Evolutionary conservation across 345 rosid species (phyloP), one percentile per base, ranked within the genome.

Genomic region (Cochlearia excelsa): DNA sequence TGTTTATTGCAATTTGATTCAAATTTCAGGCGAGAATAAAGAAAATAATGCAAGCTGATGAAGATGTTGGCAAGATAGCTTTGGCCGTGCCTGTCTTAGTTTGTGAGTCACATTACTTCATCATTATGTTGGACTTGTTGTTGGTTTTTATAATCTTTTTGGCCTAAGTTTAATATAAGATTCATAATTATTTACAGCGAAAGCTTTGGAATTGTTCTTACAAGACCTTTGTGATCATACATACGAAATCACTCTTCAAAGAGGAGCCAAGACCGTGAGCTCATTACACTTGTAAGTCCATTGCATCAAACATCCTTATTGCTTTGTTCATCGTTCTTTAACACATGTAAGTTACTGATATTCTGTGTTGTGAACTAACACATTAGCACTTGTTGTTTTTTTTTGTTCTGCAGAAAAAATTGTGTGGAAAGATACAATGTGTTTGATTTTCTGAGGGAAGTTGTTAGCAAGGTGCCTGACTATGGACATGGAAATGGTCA

Each of bases 11-110:
- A n/a, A n/a, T n/a, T n/a, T n/a, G 4, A 37, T 8, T 1, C 40
- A 35, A 31, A 45, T 73, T 55, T 47, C 90, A 93, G 99, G 97
- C 97, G 59, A 84, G 97, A 28, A 93, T 93, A 51, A 93, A 93
- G 65, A 93, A 93, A 80, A 93, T 93, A 61, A 93, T 93, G 99
- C 99, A 93, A 85, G 96, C 97, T 50, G 99, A 93, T 59, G 99
- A 93, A 73, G 99, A 93, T 78, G 95, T 93, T 50, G 98, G 98
- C 76, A 92, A 92, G 82, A 92, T 92, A 69, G 98, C 98, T 23
- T 69, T 83, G 63, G 95, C 98, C 10, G 99, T 93, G 57, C 99
- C 97, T 61, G 97, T 93, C 69, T 80, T 93, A 84, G 99, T 93
- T 59, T 93, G 99, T 93, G 74, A 84, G 99, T 81, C n/a, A n/a